phyloP scores from a whole-genome alignment of 768 basidiomycete species.

The Chalciporus piperatus region DNA sequence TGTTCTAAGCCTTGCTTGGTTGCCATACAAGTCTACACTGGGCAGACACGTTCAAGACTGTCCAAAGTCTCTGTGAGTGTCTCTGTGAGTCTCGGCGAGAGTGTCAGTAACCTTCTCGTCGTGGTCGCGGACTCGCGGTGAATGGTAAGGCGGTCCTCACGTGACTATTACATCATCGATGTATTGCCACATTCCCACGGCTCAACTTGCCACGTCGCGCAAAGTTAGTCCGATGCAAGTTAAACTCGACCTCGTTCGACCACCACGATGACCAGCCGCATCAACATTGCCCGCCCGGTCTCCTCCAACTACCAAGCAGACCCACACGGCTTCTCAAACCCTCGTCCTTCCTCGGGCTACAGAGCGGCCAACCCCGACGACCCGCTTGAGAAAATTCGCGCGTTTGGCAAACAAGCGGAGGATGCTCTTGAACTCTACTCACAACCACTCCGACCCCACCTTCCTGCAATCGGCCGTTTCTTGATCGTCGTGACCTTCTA shows the following conservation, averaged over 20 bases:
- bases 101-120: no score
- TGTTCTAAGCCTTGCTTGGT: slow-evolving; percentile 7
- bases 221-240: not conserved
- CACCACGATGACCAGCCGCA: slow-evolving; percentile 70
- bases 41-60: not conserved
- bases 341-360: slow-evolving; percentile 66
- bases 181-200: slow-evolving; percentile 33
- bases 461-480: slow-evolving; percentile 94
- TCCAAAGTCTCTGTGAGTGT: not conserved
- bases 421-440: slow-evolving; percentile 91
- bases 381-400: slow-evolving; percentile 74
- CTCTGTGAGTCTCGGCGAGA: not conserved
- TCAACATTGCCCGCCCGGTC: slow-evolving; percentile 76
- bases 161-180: slow-evolving; percentile 22
- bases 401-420: slow-evolving; percentile 74
- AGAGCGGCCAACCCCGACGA: slow-evolving; percentile 79
- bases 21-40: slow-evolving; percentile 9
- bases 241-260: slow-evolving; percentile 3
- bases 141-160: slow-evolving; percentile 14
- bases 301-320: slow-evolving; percentile 58
- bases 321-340: slow-evolving; percentile 79
- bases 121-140: no score
- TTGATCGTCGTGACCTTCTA: slow-evolving; percentile 97
- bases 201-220: slow-evolving; percentile 26
- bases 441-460: slow-evolving; percentile 89